A percentile compares a stretch with the other conserved stretches of the same genome.
These are phyloP conservation scores for Sordariomycetes sp. DNA, from an alignment of 2,329 filamentous ascomycete species.

Conservation along the genomic window DNA sequence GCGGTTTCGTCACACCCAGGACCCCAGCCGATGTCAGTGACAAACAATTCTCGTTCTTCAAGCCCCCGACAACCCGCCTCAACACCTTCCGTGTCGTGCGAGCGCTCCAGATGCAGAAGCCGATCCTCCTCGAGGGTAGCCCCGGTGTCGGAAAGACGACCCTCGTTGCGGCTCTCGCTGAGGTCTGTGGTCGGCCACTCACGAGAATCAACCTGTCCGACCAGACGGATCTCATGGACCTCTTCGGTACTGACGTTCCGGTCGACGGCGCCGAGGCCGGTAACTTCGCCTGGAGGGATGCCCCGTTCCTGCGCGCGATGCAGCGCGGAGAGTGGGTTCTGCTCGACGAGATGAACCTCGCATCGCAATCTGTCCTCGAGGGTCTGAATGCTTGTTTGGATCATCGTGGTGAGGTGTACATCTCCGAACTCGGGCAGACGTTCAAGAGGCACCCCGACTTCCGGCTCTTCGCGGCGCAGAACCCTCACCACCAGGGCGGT, in stretches of 20 bases:
- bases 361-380: conserved; percentile 91
- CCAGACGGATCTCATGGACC: conserved; percentile 92
- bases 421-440: conserved; percentile 87
- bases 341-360: conserved; percentile 96
- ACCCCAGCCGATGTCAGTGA: not conserved
- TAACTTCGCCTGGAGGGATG: conserved; percentile 89
- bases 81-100: conserved; percentile 88
- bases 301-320: conserved; percentile 92
- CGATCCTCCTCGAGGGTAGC: conserved; percentile 87
- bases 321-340: conserved; percentile 94
- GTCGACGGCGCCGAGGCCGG: conserved; percentile 86
- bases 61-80: conserved; percentile 76
- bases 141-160: conserved; percentile 98
- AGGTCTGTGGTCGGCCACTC: conserved; percentile 65
- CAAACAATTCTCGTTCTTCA: conserved; percentile 53
- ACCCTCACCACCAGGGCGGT: conserved; percentile 93
- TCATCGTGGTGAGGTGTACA: conserved; percentile 88
- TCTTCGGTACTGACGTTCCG: conserved; percentile 93
- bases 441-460: conserved; percentile 85
- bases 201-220: conserved; percentile 96
- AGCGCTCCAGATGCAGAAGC: conserved; percentile 78
- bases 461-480: conserved; percentile 92
- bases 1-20: conserved; percentile 56
- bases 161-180: conserved; percentile 72
- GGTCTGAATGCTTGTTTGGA: conserved; percentile 94